phyloP scores from a whole-genome alignment of 768 basidiomycete genomes.

The Leccinum arenicola region DNA sequence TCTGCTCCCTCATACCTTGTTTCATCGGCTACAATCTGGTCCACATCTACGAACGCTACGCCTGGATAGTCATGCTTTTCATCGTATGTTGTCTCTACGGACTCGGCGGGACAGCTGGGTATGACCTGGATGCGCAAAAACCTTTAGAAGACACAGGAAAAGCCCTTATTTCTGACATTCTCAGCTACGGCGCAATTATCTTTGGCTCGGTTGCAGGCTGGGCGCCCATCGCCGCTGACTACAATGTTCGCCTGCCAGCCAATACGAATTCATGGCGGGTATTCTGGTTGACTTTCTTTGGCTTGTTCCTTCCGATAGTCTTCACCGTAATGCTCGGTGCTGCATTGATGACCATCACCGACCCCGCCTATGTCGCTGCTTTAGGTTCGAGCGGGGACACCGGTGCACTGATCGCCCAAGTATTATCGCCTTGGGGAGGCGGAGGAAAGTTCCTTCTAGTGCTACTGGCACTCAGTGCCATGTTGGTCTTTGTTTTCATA shows the following conservation, averaged over 20 bases:
- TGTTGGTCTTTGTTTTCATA: conserved; percentile 29
- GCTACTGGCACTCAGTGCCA: conserved; percentile 41
- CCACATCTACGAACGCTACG: conserved; percentile 52
- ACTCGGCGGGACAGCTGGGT: conserved; percentile 46
- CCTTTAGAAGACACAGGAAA: conserved; percentile 42
- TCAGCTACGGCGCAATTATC: conserved; percentile 51
- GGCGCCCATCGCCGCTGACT: conserved; percentile 54
- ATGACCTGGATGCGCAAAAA: conserved; percentile 42
- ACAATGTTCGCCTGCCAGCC: conserved; percentile 48
- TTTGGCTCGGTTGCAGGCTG: conserved; percentile 49
- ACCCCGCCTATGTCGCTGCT: conserved; percentile 38
- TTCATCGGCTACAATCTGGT: conserved; percentile 47
- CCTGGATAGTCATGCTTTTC: conserved; percentile 47
- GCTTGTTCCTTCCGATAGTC: conserved; percentile 45
- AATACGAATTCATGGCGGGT: conserved; percentile 41
- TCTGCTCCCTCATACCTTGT: conserved; percentile 43
- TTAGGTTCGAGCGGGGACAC: conserved; percentile 38
- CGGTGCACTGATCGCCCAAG: conserved; percentile 43
- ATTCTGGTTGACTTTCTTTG: conserved; percentile 50
- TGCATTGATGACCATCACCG: conserved; percentile 40
- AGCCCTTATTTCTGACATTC: conserved; percentile 44
- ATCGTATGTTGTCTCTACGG: conserved; percentile 53
- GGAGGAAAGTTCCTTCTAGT: conserved; percentile 42
- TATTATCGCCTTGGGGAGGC: conserved; percentile 43
- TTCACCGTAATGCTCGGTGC: conserved; percentile 39